Base-by-base conservation (phyloP, 257 asterid species). In the Petunia secreta region DNA sequence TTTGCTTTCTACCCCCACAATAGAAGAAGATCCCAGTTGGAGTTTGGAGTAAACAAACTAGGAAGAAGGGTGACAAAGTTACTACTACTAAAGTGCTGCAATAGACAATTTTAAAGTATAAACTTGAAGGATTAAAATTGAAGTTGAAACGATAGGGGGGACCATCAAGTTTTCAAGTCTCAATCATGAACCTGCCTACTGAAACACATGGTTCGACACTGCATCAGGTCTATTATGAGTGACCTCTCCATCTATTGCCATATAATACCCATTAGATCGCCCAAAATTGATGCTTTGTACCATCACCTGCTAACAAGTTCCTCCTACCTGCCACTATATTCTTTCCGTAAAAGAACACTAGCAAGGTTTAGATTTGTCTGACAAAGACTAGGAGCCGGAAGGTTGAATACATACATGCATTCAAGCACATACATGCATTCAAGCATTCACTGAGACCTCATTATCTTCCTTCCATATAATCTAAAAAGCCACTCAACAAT, bases 301-400 rank as follows among this genome's bases (percentile, higher is more conserved):
- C 16, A 9, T 16, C 40, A 44, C 58, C 25, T 6, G 57, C 3
- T 13, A 43, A 44, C 76, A 16, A 68, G 76, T 8, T 44, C 16
- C 58, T 34, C 76, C 76, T 37, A 68, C 75, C 75, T 68, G n/a
- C 75, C 75, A 16, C 57, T 68, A 68, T n/a, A 44, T 68, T 25
- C 40, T 68, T 68, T 50, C 41, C 40, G 46, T 44, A 44, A 16
- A 44, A 44, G 57, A 68, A 8, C 9, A 44, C 41, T 68, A 68
- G 37, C 57, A 44, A 4, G 57, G 38, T 44, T n/a, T n/a, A 68
- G 44, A 44, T 68, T 6, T 68, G 44, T 52, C 16, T 9, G 57
- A 3, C 57, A 44, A 44, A 46, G 11, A 48, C 8, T 44, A 68
- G 0, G 16, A 44, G 40, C n/a, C 16, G 58, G n/a, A 44, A 68